These are phyloP conservation scores for Penicillium paxilli DNA, from an alignment of 495 filamentous ascomycete genomes.

Conservation along the genomic window DNA sequence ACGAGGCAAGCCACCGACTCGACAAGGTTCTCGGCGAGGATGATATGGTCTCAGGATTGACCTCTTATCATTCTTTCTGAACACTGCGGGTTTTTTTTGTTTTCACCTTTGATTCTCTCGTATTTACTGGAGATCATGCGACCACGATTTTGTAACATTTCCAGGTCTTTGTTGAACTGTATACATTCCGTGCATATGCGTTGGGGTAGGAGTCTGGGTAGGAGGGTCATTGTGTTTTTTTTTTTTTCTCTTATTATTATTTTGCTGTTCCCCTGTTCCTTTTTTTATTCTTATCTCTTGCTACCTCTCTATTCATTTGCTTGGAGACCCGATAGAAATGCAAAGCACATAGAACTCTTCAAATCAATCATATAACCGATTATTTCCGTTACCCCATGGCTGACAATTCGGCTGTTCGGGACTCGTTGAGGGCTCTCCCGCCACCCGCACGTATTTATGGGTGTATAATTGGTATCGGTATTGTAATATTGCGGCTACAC, in stretches of 20 bases:
- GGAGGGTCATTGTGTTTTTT: not conserved
- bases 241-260: not conserved
- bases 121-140: conserved; percentile 1
- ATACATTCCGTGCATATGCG: conserved; percentile 25
- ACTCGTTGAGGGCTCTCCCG: conserved; percentile 7
- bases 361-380: not conserved
- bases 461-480: conserved; percentile 11
- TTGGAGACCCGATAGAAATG: conserved; percentile 1
- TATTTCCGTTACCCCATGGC: not conserved
- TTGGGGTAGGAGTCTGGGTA: conserved; percentile 14
- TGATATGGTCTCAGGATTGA: no score
- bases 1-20: conserved; percentile 48
- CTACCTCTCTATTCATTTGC: no score
- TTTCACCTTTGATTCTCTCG: not conserved
- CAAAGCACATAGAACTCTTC: conserved; percentile 10
- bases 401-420: conserved; percentile 27
- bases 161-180: conserved; percentile 8
- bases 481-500: conserved; percentile 17
- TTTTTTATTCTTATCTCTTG: conserved; percentile 1
- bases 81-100: conserved; percentile 3
- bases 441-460: conserved; percentile 3
- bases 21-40: conserved; percentile 49
- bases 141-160: conserved; percentile 10
- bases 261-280: not conserved
- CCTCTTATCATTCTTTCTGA: no score